phyloP scores from a whole-genome alignment of 805 yeast species.

The Metschnikowia borealis region DNA sequence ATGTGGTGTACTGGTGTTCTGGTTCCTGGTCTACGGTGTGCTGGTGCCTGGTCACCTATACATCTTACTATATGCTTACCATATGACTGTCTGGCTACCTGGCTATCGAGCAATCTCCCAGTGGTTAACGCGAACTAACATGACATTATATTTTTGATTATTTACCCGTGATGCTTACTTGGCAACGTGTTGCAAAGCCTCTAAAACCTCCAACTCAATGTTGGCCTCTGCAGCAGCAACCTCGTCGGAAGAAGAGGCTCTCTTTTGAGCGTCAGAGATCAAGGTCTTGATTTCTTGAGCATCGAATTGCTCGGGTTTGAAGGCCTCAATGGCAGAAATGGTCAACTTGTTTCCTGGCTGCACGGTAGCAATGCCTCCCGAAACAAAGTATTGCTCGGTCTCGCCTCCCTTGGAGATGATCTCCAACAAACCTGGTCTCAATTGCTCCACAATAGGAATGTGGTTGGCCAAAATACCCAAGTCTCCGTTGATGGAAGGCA shows the following conservation, averaged over 20 bases:
- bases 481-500: conserved; percentile 94
- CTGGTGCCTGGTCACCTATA: not conserved
- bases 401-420: conserved; percentile 74
- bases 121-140: not conserved
- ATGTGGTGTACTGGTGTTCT: no score
- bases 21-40: no score
- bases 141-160: conserved; percentile 1
- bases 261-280: conserved; percentile 92
- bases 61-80: no score
- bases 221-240: conserved; percentile 89
- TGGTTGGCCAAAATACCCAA: conserved; percentile 97
- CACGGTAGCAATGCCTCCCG: conserved; percentile 96
- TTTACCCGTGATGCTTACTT: conserved; percentile 38
- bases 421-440: conserved; percentile 93
- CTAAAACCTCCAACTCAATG: conserved; percentile 93
- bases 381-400: conserved; percentile 76
- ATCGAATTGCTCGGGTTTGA: conserved; percentile 83
- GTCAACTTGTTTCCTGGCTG: conserved; percentile 90
- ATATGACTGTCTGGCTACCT: no score
- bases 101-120: no score
- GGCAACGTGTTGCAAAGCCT: conserved; percentile 83
- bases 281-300: conserved; percentile 72
- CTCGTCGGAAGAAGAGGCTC: conserved; percentile 79
- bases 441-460: conserved; percentile 95
- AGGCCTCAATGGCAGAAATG: conserved; percentile 93